These are phyloP conservation scores for Trichoderma lentiforme DNA, from an alignment of 2,329 filamentous ascomycete genomes.

Conservation along the genomic window DNA sequence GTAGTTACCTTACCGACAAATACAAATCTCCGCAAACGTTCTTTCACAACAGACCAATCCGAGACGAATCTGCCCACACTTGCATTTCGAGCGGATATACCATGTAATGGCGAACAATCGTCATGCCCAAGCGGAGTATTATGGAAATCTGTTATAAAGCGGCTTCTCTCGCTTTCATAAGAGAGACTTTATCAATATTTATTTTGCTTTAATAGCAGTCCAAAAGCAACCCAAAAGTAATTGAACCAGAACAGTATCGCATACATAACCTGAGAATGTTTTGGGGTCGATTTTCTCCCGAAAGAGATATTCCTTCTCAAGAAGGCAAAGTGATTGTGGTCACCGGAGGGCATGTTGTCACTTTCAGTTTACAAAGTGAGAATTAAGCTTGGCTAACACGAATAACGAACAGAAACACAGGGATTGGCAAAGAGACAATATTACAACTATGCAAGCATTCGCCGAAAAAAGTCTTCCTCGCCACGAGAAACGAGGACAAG, in stretches of 20 bases:
- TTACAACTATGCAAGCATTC: conserved; percentile 37
- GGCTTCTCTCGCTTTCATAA: not conserved
- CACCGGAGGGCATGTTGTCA: conserved; percentile 42
- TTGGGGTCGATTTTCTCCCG: conserved; percentile 27
- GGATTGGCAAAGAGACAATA: conserved; percentile 29
- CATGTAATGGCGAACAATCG: not conserved
- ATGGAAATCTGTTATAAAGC: not conserved
- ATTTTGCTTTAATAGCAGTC: not conserved
- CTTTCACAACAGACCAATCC: not conserved
- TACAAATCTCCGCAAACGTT: not conserved
- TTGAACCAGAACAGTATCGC: not conserved
- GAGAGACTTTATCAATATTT: not conserved
- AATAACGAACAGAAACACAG: conserved; percentile 33
- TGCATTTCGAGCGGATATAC: not conserved
- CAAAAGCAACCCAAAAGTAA: not conserved
- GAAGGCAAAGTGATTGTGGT: conserved; percentile 48
- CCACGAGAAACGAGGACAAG: conserved; percentile 45
- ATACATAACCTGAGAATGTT: not conserved
- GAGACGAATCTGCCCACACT: not conserved
- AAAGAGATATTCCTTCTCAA: conserved; percentile 43
- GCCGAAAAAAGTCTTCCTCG: conserved; percentile 53
- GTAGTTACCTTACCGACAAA: not conserved
- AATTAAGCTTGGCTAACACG: not conserved
- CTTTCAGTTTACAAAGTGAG: not conserved
- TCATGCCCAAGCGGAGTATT: not conserved